phyloP scores from a whole-genome alignment of 371 early-diverging fungal species.

The Quaeritorhiza haematococci region DNA sequence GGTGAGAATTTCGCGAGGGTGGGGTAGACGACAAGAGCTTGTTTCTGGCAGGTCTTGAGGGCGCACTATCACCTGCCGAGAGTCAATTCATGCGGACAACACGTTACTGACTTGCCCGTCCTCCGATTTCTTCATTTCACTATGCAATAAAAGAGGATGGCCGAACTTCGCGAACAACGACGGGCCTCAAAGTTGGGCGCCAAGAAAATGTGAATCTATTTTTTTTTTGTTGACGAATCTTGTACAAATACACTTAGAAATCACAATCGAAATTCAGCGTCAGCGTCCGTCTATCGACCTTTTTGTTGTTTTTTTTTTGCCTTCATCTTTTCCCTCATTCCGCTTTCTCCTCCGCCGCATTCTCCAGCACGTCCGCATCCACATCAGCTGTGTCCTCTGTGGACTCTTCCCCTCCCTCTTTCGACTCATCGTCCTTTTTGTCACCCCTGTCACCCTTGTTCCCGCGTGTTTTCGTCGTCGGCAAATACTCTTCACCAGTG shows the following conservation, averaged over 20 bases:
- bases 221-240: too few relatives aligned
- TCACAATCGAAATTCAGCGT: too few relatives aligned
- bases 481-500: conserved; percentile 21
- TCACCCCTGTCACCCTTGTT: neutral
- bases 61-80: too few relatives aligned
- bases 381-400: neutral
- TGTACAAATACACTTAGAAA: too few relatives aligned
- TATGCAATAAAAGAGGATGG: conserved; percentile 41
- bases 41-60: too few relatives aligned
- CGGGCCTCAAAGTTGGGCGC: conserved; percentile 44
- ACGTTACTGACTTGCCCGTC: too few relatives aligned
- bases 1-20: too few relatives aligned
- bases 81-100: too few relatives aligned
- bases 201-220: conserved; percentile 39
- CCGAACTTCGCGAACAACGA: conserved; percentile 51
- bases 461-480: neutral
- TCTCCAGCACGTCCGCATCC: neutral
- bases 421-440: neutral
- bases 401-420: neutral
- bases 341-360: neutral
- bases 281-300: too few relatives aligned
- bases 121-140: neutral
- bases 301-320: too few relatives aligned
- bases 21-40: too few relatives aligned
- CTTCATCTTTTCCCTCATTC: too few relatives aligned